A percentile compares a stretch with the other conserved stretches of the same genome.
phyloP scores from a whole-genome alignment of 2,329 filamentous ascomycete species.

The Rutstroemia sp. region DNA sequence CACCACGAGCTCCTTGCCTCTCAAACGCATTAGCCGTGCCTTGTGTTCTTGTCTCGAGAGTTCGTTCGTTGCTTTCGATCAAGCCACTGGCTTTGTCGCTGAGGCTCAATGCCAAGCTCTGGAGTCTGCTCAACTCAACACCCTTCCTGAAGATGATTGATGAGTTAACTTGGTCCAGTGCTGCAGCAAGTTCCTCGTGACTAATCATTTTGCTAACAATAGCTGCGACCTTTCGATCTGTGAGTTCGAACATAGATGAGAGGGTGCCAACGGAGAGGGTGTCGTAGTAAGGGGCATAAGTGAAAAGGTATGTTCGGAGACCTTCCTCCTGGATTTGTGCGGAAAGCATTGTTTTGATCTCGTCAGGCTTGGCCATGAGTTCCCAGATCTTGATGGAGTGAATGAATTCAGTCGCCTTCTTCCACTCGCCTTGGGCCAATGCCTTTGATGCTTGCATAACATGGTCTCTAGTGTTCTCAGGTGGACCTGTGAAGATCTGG shows the following conservation, averaged over 20 bases:
- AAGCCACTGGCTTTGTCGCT: slow-evolving; percentile 94
- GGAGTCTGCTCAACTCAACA: slow-evolving; percentile 90
- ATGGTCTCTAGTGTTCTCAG: slow-evolving; percentile 97
- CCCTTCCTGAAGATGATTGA: slow-evolving; percentile 99
- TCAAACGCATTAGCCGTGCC: slow-evolving; percentile 94
- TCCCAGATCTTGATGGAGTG: slow-evolving; percentile 99
- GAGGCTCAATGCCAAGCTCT: slow-evolving; percentile 88
- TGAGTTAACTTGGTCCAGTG: slow-evolving; percentile 93
- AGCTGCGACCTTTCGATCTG: slow-evolving; percentile 83
- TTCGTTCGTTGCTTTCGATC: slow-evolving; percentile 96
- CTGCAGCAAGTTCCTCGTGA: slow-evolving; percentile 93
- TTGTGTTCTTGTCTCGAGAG: slow-evolving; percentile 92
- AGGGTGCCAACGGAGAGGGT: slow-evolving; percentile 83
- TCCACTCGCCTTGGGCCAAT: slow-evolving; percentile 95
- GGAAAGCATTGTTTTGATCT: slow-evolving; percentile 95
- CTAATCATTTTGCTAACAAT: slow-evolving; percentile 99
- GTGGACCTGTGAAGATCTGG: slow-evolving; percentile 96
- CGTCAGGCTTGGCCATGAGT: slow-evolving; percentile 83
- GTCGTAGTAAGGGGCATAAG: slow-evolving; percentile 98
- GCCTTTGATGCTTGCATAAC: slow-evolving; percentile 99
- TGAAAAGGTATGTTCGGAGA: slow-evolving; percentile 96
- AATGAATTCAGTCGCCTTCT: slow-evolving; percentile 89
- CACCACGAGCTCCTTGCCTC: slow-evolving; percentile 74
- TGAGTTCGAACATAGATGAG: slow-evolving; percentile 90
- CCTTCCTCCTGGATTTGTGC: slow-evolving; percentile 99